Evolutionary conservation across 2,329 filamentous ascomycete species (phyloP).

Genomic region (Xylaria sp.): DNA sequence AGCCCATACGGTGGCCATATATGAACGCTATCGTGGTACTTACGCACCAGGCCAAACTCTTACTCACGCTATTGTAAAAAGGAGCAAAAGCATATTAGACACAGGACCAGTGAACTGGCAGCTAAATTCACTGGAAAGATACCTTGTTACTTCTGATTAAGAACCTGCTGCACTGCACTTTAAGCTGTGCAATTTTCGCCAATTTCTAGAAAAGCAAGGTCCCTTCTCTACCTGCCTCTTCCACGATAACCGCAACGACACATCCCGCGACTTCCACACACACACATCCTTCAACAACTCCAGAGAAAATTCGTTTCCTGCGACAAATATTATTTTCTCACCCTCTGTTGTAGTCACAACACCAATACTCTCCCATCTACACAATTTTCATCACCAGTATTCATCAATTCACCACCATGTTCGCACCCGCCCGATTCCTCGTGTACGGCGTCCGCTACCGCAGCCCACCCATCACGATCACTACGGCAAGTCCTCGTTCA

Average conservation of each 20-base stretch:
- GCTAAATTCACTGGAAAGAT: no score
- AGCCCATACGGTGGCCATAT: no score
- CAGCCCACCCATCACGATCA: not conserved
- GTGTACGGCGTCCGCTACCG: not conserved
- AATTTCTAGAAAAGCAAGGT: not conserved
- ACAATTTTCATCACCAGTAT: not conserved
- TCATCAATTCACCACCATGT: constrained; percentile 18
- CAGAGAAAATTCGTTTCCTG: not conserved
- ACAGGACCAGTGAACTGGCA: no score
- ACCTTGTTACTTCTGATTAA: no score
- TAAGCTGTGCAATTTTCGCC: no score
- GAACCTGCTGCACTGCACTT: no score
- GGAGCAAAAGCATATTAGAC: no score
- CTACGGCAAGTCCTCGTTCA: constrained; percentile 5
- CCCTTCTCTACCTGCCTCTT: not conserved
- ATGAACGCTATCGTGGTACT: no score
- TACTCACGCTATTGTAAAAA: no score
- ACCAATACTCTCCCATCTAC: not conserved
- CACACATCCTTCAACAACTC: constrained; percentile 1
- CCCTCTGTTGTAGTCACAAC: not conserved
- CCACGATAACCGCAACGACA: constrained; percentile 5
- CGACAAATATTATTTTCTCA: not conserved
- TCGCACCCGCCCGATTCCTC: constrained; percentile 4
- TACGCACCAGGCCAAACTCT: no score
- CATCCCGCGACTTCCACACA: constrained; percentile 10